These are phyloP conservation scores for Xylariaceae sp. DNA, from an alignment of 2,329 filamentous ascomycete species.

Conservation along the genomic window DNA sequence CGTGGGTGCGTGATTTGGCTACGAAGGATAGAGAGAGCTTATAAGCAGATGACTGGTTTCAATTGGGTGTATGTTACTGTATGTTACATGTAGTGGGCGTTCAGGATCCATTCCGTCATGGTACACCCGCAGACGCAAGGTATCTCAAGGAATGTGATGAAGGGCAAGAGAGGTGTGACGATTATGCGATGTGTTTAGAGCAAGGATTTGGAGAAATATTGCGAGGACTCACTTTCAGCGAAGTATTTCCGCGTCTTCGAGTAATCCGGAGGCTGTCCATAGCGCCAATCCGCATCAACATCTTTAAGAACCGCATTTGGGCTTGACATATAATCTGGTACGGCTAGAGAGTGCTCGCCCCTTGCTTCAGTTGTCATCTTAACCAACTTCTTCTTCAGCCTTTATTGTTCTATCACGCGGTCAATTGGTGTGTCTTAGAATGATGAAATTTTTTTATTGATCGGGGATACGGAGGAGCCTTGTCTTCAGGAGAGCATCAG, in stretches of 20 bases:
- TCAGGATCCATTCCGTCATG: too few relatives aligned
- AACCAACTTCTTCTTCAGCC: too few relatives aligned
- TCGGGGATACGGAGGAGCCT: too few relatives aligned
- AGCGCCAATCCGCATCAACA: constrained; percentile 56
- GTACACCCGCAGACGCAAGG: constrained; percentile 1
- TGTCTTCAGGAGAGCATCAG: too few relatives aligned
- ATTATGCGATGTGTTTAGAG: background rate
- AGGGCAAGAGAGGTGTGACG: background rate
- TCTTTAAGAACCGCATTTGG: constrained; percentile 26
- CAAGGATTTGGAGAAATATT: background rate
- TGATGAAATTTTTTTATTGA: too few relatives aligned
- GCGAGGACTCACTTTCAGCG: constrained; percentile 48
- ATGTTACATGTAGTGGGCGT: too few relatives aligned
- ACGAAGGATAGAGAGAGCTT: background rate
- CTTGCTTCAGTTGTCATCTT: too few relatives aligned
- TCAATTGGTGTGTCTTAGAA: too few relatives aligned
- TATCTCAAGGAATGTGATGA: background rate
- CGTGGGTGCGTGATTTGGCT: constrained; percentile 57
- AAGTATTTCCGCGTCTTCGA: constrained; percentile 58
- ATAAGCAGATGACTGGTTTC: too few relatives aligned
- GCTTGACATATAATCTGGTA: constrained; percentile 23
- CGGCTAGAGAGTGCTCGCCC: too few relatives aligned
- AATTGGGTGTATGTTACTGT: too few relatives aligned
- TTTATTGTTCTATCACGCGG: too few relatives aligned
- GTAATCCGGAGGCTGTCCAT: constrained; percentile 60